A percentile compares a stretch with the other conserved stretches of the same genome.
Conservation (phyloP, 768 basidiomycete species). For the Mrakia blollopis region DNA sequence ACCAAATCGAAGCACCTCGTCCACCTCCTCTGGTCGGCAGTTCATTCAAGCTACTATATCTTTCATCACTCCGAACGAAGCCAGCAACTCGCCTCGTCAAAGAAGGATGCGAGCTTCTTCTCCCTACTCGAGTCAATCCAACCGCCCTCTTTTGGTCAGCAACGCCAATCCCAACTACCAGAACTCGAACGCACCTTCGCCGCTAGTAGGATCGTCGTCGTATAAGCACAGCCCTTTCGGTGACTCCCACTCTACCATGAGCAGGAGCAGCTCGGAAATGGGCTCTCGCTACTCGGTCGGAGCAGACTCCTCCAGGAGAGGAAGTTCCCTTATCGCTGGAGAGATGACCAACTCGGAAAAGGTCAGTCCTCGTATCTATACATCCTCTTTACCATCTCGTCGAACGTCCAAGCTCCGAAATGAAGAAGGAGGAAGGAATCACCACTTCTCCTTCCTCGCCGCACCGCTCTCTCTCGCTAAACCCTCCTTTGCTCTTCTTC, state of each 20-base stretch:
- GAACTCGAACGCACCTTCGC: background rate
- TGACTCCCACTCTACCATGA: background rate
- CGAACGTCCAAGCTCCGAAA: background rate
- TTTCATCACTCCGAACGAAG: background rate
- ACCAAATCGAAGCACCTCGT: no score
- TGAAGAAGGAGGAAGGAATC: background rate
- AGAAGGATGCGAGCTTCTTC: conserved; percentile 7
- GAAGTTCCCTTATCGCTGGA: background rate
- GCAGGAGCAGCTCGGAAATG: background rate
- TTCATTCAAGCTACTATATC: background rate
- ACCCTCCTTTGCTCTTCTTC: background rate
- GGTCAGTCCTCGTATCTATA: background rate
- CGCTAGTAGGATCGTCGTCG: background rate
- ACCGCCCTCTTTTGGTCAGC: background rate
- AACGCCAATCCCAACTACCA: background rate
- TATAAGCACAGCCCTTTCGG: background rate
- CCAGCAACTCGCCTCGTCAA: background rate
- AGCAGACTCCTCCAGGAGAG: background rate
- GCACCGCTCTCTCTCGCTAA: background rate
- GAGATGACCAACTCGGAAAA: conserved; percentile 12
- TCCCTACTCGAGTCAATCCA: background rate
- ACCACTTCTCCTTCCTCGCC: background rate
- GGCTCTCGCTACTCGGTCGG: background rate
- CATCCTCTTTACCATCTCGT: background rate
- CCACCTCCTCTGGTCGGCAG: no score